A percentile compares a stretch with the other conserved stretches of the same genome.
phyloP scores from a whole-genome alignment of 2,329 filamentous ascomycete genomes.

The Ceratocystis variospora region DNA sequence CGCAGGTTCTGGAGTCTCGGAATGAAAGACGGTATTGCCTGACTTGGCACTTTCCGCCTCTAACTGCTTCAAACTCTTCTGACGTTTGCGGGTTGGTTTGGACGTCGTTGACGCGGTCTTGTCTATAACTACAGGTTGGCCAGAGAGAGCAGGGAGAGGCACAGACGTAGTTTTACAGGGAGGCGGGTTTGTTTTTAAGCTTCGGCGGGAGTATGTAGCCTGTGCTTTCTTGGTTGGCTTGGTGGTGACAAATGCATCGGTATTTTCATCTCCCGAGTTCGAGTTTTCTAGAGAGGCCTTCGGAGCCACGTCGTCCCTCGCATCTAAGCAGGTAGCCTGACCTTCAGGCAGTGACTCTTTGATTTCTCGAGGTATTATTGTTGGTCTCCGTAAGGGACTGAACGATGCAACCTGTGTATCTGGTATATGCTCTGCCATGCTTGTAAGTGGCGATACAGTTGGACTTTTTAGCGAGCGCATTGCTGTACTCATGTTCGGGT shows the following conservation, averaged over 20 bases:
- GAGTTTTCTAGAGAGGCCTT: not conserved
- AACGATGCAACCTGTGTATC: slow-evolving; percentile 13
- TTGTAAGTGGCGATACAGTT: slow-evolving; percentile 14
- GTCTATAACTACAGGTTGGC: not conserved
- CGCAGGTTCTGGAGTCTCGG: not conserved
- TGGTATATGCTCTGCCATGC: slow-evolving; percentile 9
- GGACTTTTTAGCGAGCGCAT: slow-evolving; percentile 12
- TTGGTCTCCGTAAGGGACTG: not conserved
- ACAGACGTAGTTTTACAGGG: slow-evolving; percentile 2
- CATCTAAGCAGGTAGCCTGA: not conserved
- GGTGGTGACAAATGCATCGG: not conserved
- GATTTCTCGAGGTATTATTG: not conserved
- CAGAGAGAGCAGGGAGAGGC: slow-evolving; percentile 3
- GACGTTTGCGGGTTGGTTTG: slow-evolving; percentile 1
- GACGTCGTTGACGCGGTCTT: not conserved
- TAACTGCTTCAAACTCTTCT: not conserved
- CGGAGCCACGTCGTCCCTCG: not conserved
- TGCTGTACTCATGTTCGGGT: not conserved
- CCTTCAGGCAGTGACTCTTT: not conserved
- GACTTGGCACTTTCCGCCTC: not conserved
- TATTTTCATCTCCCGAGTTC: not conserved
- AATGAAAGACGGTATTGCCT: not conserved
- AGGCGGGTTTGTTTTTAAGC: not conserved
- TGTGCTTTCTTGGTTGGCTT: slow-evolving; percentile 4
- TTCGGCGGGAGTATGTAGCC: slow-evolving; percentile 8